These are phyloP conservation scores for Talaromyces sp. DNA, from an alignment of 2,329 filamentous ascomycete species.

Conservation along the genomic window DNA sequence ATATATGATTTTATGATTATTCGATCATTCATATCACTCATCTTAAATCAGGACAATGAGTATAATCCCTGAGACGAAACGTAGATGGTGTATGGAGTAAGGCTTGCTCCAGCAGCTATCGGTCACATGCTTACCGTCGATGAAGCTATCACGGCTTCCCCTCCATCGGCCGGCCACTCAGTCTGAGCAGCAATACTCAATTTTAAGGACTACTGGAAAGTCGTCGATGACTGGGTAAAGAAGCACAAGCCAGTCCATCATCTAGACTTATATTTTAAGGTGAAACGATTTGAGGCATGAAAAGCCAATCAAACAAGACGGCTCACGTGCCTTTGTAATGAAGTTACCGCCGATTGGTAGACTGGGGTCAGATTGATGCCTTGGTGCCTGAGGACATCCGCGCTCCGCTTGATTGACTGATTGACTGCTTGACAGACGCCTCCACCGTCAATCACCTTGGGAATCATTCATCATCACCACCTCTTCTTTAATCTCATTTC, in stretches of 20 bases:
- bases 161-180: background rate
- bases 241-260: background rate
- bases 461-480: background rate
- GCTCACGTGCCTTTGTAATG: background rate
- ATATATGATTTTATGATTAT: background rate
- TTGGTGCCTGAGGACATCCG: background rate
- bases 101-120: background rate
- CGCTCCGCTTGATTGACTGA: background rate
- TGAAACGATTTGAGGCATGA: no score
- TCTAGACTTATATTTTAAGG: no score
- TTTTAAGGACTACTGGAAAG: no score
- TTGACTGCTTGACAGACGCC: constrained; percentile 6
- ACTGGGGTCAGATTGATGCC: background rate
- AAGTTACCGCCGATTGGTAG: background rate
- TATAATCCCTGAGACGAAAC: background rate
- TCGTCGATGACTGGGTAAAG: background rate
- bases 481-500: background rate
- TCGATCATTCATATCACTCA: background rate
- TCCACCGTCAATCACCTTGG: background rate
- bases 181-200: background rate
- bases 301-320: background rate
- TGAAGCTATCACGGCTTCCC: background rate
- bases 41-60: background rate
- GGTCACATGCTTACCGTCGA: background rate
- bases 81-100: background rate